A percentile compares a stretch with the other conserved stretches of the same genome.
Evolutionary conservation across 177 flowering plant species (phyloP).

Genomic region (Telopea speciosissima): DNA sequence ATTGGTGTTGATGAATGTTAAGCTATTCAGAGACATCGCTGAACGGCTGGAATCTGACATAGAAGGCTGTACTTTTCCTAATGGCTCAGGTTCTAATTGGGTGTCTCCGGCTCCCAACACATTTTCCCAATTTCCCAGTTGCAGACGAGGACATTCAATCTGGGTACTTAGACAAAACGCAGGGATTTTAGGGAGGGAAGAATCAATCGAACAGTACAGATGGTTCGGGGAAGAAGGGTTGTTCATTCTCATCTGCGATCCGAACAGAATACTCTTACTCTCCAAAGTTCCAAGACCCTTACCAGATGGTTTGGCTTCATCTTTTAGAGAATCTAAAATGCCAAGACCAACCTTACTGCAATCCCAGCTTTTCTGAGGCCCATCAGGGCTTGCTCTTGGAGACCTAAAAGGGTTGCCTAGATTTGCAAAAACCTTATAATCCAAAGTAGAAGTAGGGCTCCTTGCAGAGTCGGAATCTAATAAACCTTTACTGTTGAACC

Average conservation of each 20-base stretch:
- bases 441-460: slow-evolving; percentile 69
- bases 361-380: slow-evolving; percentile 42
- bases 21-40: slow-evolving; percentile 19
- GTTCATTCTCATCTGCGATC: slow-evolving; percentile 40
- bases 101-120: slow-evolving; percentile 46
- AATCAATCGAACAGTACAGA: slow-evolving; percentile 12
- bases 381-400: slow-evolving; percentile 22
- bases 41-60: slow-evolving; percentile 41
- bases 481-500: slow-evolving; percentile 35
- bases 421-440: slow-evolving; percentile 35
- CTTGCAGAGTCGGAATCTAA: slow-evolving; percentile 53
- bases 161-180: slow-evolving; percentile 29
- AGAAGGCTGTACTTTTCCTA: slow-evolving; percentile 36
- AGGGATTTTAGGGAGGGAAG: slow-evolving; percentile 48
- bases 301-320: slow-evolving; percentile 30
- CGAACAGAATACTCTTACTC: slow-evolving; percentile 52
- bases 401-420: slow-evolving; percentile 36
- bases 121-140: slow-evolving; percentile 29
- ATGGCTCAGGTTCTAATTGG: slow-evolving; percentile 28
- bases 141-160: slow-evolving; percentile 18
- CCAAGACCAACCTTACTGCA: slow-evolving; percentile 49
- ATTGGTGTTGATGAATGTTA: slow-evolving; percentile 19
- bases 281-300: slow-evolving; percentile 36
- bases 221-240: slow-evolving; percentile 16
- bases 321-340: slow-evolving; percentile 53